Conservation (phyloP, 1,284 basidiomycete species). For the Microbotryum silenes-acaulis region DNA sequence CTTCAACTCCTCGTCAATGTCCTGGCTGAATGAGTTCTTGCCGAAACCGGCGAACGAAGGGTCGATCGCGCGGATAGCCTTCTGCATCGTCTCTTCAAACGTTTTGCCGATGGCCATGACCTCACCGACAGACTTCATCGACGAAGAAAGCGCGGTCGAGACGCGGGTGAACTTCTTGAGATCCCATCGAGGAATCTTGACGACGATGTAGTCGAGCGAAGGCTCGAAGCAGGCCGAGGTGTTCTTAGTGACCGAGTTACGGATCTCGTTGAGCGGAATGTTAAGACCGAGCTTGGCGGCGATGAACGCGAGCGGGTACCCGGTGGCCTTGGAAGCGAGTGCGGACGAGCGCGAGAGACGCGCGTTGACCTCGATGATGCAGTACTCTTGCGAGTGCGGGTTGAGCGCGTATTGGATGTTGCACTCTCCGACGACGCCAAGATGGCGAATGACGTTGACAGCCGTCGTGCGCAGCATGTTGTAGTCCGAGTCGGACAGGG, state of each 20-base stretch:
- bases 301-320: slow-evolving; percentile 97
- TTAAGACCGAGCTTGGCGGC: slow-evolving; percentile 95
- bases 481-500: slow-evolving; percentile 85
- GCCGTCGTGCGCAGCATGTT: slow-evolving; percentile 98
- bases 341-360: slow-evolving; percentile 55
- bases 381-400: slow-evolving; percentile 86
- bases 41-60: slow-evolving; percentile 89
- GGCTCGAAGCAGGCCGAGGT: slow-evolving; percentile 98
- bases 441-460: slow-evolving; percentile 93
- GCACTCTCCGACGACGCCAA: slow-evolving; percentile 90
- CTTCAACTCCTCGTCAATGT: slow-evolving; percentile 74
- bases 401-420: slow-evolving; percentile 99
- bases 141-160: slow-evolving; percentile 74
- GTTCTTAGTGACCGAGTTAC: slow-evolving; percentile 92
- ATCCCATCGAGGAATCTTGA: slow-evolving; percentile 99
- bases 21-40: slow-evolving; percentile 59
- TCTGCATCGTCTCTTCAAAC: slow-evolving; percentile 97
- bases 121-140: slow-evolving; percentile 99
- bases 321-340: slow-evolving; percentile 96
- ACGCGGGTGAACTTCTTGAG: slow-evolving; percentile 94
- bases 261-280: slow-evolving; percentile 95
- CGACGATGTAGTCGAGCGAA: slow-evolving; percentile 93
- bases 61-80: slow-evolving; percentile 93
- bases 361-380: slow-evolving; percentile 83
- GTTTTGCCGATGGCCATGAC: slow-evolving; percentile 98